Percentiles rank a stretch among this genome's conserved stretches.
Conservation (phyloP, 2,329 filamentous ascomycete species). For the Sporothrix brunneoviolacea region DNA sequence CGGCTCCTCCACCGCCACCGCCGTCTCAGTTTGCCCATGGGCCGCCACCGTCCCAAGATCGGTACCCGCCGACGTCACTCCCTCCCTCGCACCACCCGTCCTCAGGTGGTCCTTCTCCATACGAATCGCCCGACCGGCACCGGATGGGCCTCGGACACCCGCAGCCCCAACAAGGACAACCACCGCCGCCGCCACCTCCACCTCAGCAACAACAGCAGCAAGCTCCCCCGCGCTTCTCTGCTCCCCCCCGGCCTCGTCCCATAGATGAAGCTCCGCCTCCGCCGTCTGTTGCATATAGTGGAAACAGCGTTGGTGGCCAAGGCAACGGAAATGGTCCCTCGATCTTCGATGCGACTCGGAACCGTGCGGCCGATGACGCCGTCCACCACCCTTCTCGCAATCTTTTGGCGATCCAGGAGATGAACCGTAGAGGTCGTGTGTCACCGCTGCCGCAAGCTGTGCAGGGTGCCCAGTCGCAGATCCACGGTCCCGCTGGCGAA, state of each 20-base stretch:
- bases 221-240: conserved; percentile 2
- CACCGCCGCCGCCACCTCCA: background rate
- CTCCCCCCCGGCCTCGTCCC: conserved; percentile 33
- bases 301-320: conserved; percentile 22
- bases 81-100: conserved; percentile 27
- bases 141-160: conserved; percentile 31
- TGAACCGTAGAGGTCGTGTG: conserved; percentile 72
- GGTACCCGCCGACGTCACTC: conserved; percentile 28
- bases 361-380: conserved; percentile 43
- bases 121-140: conserved; percentile 46
- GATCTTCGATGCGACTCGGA: conserved; percentile 34
- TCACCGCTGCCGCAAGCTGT: conserved; percentile 91
- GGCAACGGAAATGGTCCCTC: conserved; percentile 20
- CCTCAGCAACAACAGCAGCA: conserved; percentile 22
- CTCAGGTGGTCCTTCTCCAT: conserved; percentile 28
- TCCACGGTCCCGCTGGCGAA: conserved; percentile 71
- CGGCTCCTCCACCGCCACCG: conserved; percentile 26
- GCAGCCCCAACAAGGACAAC: background rate
- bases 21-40: conserved; percentile 30
- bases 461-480: conserved; percentile 79
- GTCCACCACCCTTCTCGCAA: conserved; percentile 56
- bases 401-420: conserved; percentile 72
- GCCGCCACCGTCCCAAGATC: conserved; percentile 31
- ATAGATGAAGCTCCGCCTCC: conserved; percentile 44
- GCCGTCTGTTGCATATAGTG: conserved; percentile 44